A percentile compares a stretch with the other conserved stretches of the same genome.
phyloP scores from a whole-genome alignment of 257 asterid species.

The Ligustrum vulgare region DNA sequence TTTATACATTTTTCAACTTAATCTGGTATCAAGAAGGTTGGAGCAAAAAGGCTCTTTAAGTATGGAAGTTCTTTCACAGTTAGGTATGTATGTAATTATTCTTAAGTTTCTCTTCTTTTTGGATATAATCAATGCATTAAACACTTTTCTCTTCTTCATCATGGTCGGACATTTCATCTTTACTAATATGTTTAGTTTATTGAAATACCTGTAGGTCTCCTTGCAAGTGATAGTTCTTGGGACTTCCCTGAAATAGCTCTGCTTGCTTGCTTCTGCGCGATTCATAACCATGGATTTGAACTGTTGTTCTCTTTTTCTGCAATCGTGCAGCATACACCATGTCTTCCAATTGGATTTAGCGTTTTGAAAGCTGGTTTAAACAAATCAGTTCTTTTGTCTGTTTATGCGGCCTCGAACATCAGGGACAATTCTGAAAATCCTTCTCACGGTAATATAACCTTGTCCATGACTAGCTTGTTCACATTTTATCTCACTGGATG shows the following conservation, averaged over 20 bases:
- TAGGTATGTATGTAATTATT: constrained; percentile 58
- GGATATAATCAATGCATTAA: constrained; percentile 21
- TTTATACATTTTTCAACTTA: constrained; percentile 86
- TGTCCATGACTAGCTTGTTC: constrained; percentile 25
- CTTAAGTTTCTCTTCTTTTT: constrained; percentile 27
- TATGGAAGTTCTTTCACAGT: constrained; percentile 67
- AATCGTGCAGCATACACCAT: constrained; percentile 79
- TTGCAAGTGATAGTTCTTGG: constrained; percentile 72
- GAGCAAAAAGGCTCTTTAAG: constrained; percentile 66
- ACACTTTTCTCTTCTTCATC: constrained; percentile 14
- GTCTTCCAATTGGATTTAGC: constrained; percentile 93
- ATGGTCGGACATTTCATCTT: constrained; percentile 15
- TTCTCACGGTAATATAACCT: constrained; percentile 69
- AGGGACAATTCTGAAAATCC: constrained; percentile 54
- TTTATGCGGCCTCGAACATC: constrained; percentile 77
- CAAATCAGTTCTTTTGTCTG: constrained; percentile 96
- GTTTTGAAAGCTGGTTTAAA: constrained; percentile 94
- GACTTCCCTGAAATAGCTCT: constrained; percentile 83
- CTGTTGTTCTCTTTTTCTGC: constrained; percentile 91
- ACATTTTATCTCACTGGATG: constrained; percentile 25
- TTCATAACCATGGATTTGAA: constrained; percentile 91
- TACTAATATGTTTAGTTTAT: constrained; percentile 17
- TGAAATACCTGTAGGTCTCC: constrained; percentile 67
- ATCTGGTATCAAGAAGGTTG: constrained; percentile 68
- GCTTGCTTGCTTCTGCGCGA: constrained; percentile 92